These are phyloP conservation scores for Pholiota adiposa DNA, from an alignment of 1,284 basidiomycete genomes.

Conservation along the genomic window DNA sequence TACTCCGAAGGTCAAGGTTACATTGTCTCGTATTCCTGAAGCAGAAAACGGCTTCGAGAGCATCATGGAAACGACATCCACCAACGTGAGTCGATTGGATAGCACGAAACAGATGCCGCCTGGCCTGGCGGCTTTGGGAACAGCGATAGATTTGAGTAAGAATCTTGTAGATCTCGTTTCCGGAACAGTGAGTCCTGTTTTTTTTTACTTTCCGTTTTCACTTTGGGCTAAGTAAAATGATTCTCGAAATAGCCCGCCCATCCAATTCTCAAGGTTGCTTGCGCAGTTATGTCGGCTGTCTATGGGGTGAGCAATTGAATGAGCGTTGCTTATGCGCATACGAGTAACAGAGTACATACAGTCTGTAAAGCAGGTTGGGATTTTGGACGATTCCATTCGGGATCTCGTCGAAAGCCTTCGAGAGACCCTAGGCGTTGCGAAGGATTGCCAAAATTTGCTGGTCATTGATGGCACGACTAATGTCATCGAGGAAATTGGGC, in stretches of 20 bases:
- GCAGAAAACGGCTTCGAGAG: not conserved
- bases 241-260: not conserved
- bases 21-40: not conserved
- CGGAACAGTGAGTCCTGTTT: not conserved
- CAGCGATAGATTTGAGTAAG: too few relatives aligned
- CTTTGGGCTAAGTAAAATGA: too few relatives aligned
- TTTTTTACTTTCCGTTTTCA: too few relatives aligned
- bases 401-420: not conserved
- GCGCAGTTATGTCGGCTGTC: not conserved
- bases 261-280: not conserved
- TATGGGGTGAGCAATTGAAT: not conserved
- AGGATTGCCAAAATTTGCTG: not conserved
- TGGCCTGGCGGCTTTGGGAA: too few relatives aligned
- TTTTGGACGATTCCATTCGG: not conserved
- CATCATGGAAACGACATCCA: not conserved
- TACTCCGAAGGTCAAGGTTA: not conserved
- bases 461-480: not conserved
- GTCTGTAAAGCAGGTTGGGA: not conserved
- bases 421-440: not conserved
- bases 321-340: too few relatives aligned
- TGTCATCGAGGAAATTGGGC: not conserved
- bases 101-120: too few relatives aligned
- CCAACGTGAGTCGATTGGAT: not conserved
- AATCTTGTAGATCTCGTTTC: too few relatives aligned
- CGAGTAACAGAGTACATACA: too few relatives aligned